Conservation (phyloP, 768 basidiomycete species). For the Pisolithus microcarpus region DNA sequence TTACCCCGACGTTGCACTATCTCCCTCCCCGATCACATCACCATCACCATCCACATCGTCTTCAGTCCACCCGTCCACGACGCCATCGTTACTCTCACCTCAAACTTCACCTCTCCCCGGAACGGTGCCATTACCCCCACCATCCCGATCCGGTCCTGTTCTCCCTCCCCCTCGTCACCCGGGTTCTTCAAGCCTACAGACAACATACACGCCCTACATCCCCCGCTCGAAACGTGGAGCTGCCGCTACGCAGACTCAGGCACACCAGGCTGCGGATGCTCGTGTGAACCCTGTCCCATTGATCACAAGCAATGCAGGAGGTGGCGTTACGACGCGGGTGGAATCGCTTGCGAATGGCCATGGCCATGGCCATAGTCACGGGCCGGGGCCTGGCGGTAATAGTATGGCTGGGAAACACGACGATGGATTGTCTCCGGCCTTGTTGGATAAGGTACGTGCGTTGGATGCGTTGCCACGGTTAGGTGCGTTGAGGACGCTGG, state of each 20-base stretch:
- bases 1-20: constrained; percentile 73
- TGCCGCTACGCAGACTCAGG: constrained; percentile 18
- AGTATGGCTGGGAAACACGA: constrained; percentile 13
- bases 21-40: constrained; percentile 5
- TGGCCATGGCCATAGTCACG: constrained; percentile 24
- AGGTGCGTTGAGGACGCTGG: constrained; percentile 81
- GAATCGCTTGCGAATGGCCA: constrained; percentile 16
- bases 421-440: constrained; percentile 60
- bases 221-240: constrained; percentile 52
- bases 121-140: constrained; percentile 12
- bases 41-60: constrained; percentile 17
- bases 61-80: constrained; percentile 12
- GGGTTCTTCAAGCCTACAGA: constrained; percentile 43
- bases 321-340: constrained; percentile 43
- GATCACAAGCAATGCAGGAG: constrained; percentile 57
- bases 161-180: constrained; percentile 48
- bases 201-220: constrained; percentile 80
- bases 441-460: constrained; percentile 86
- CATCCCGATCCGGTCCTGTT: constrained; percentile 32
- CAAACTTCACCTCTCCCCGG: constrained; percentile 28
- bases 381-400: neutral
- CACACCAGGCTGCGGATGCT: constrained; percentile 28
- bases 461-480: constrained; percentile 80
- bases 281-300: constrained; percentile 48
- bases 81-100: constrained; percentile 24